Conservation (phyloP, 805 yeast genomes). For the Saccharomycopsis selenospora region DNA sequence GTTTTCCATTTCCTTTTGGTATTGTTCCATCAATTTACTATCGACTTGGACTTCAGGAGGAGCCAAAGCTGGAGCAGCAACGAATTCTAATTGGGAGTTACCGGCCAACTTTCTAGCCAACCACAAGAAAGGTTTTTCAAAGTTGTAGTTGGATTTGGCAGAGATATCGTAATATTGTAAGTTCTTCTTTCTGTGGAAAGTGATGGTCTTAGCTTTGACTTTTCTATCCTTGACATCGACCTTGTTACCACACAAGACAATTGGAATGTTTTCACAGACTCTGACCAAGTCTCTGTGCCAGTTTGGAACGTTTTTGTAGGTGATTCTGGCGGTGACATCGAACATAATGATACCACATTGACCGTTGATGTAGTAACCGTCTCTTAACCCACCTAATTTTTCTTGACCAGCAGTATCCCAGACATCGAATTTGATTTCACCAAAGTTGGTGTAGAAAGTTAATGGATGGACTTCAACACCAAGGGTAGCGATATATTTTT, state of each 20-base stretch:
- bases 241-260: conserved; percentile 98
- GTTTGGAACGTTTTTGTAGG: conserved; percentile 99
- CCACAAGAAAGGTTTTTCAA: conserved; percentile 99
- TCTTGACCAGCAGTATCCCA: conserved; percentile 99
- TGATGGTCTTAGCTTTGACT: conserved; percentile 99
- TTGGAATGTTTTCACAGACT: conserved; percentile 99
- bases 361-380: conserved; percentile 98
- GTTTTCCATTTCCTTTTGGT: conserved; percentile 99
- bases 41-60: conserved; percentile 99
- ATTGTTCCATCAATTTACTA: conserved; percentile 92
- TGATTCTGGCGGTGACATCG: conserved; percentile 98
- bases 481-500: conserved; percentile 96
- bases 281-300: conserved; percentile 99
- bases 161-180: conserved; percentile 99
- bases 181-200: conserved; percentile 99
- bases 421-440: conserved; percentile 97
- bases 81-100: conserved; percentile 96
- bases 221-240: conserved; percentile 99
- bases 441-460: conserved; percentile 95
- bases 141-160: conserved; percentile 98
- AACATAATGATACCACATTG: conserved; percentile 99
- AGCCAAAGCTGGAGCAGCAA: conserved; percentile 98
- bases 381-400: conserved; percentile 99
- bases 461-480: conserved; percentile 99
- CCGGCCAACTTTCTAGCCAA: conserved; percentile 98